Evolutionary conservation across 2,329 filamentous ascomycete species (phyloP), one percentile per base, ranked within the genome.

Genomic region (Penicillium sp.): DNA sequence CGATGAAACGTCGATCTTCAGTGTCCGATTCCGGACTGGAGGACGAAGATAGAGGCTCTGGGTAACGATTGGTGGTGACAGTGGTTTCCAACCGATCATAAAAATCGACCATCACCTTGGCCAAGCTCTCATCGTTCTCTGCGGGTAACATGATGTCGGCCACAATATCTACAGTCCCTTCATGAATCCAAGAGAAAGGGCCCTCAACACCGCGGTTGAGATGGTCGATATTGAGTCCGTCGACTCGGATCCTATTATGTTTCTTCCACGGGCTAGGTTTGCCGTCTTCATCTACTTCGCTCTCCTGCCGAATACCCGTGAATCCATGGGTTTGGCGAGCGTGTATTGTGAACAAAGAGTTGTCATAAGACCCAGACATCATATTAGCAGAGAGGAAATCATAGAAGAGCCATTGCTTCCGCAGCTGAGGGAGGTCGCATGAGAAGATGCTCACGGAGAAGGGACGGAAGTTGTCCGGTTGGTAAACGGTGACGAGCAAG

Each of bases 381-480:
- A 94, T 93, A 69, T 90, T 97, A 18, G 94, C 94, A 0, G 90
- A 94, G 29, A 99, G 77, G 65, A 99, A 95, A 73, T 99, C 94
- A 78, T 99, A 99, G 73, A 97, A 97, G 0, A 99, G 81, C 89
- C 92, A 99, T 68, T 96, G 93, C 70, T 97, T 97, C 50, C 94
- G 85, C 45, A 99, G 78, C 67, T 94, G 89, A 1, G 94, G 93
- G 38, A 99, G 82, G 69, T 97, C 93, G 73, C 93, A 97, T 7
- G 91, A 94, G 77, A 90, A 99, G 59, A 99, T 95, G 78, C 92
- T 97, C 63, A 96, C 87, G 0, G 92, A 88, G 72, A 96, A 99
- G 0, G 94, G 94, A n/a, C 94, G 85, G 78, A 99, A 97, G 48
- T 86, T 87, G 53, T 86, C 83, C 0, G 94, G 93, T 69, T 99